These are phyloP conservation scores for Chrysanthemum makinoi DNA, from an alignment of 129 eudicot species.

Conservation along the genomic window DNA sequence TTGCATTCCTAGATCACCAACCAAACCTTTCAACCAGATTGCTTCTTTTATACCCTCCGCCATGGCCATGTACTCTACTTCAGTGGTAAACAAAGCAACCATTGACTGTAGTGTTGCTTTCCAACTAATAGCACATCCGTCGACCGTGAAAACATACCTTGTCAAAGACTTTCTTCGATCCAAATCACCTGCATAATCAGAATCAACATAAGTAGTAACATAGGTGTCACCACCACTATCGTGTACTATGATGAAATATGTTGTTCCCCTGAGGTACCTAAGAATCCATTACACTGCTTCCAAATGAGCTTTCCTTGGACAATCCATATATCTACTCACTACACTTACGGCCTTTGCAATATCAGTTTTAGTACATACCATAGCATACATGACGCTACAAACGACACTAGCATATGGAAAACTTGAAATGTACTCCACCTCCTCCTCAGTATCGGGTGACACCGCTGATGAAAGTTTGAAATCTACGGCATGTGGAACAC, in stretches of 20 bases:
- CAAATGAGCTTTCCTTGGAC: background rate
- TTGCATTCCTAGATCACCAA: slow-evolving; percentile 3
- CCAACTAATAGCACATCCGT: background rate
- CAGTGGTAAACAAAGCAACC: background rate
- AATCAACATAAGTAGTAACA: background rate
- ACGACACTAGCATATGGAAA: background rate
- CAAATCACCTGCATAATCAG: background rate
- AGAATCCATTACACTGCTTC: background rate
- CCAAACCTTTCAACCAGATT: slow-evolving; percentile 7
- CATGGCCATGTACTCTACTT: background rate
- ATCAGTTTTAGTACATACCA: background rate
- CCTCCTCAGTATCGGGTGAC: background rate
- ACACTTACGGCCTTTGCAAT: background rate
- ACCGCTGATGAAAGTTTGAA: background rate
- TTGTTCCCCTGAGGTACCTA: background rate
- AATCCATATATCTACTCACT: background rate
- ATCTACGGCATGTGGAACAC: background rate
- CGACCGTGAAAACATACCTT: background rate
- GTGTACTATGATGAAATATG: background rate
- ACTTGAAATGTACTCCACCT: background rate
- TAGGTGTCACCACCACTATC: background rate
- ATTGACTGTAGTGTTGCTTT: background rate
- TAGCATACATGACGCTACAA: background rate
- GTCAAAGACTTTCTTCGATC: background rate
- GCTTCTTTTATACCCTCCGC: slow-evolving; percentile 7